Evolutionary conservation across 1,139 yeast genomes (phyloP).

Genomic region (Hansenula sp.): DNA sequence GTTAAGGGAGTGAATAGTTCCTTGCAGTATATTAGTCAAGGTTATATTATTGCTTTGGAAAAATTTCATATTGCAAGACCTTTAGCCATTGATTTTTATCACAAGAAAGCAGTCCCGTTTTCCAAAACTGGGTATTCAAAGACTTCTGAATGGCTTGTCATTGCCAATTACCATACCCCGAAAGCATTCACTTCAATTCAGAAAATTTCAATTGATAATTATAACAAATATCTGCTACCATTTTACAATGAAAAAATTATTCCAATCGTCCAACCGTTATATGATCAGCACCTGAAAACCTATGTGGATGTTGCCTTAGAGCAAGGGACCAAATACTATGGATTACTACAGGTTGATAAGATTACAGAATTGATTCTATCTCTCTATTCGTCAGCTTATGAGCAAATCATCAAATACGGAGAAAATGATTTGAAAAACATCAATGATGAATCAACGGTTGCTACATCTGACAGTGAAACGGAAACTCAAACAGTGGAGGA

Average conservation of each 20-base stretch:
- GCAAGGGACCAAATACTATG: slow-evolving; percentile 12
- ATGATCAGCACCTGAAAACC: slow-evolving; percentile 6
- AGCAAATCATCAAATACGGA: slow-evolving; percentile 9
- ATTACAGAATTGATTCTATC: slow-evolving; percentile 13
- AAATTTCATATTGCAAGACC: slow-evolving; percentile 2
- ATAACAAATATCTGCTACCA: background rate
- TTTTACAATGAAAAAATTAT: background rate
- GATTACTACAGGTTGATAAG: slow-evolving; percentile 13
- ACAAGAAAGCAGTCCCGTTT: slow-evolving; percentile 7
- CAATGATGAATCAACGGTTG: background rate
- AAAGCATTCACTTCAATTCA: too few species aligned
- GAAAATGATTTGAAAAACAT: background rate
- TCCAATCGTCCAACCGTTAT: slow-evolving; percentile 8
- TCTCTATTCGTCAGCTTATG: slow-evolving; percentile 11
- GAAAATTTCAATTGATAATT: background rate
- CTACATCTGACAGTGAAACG: slow-evolving; percentile 1
- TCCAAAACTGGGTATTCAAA: background rate
- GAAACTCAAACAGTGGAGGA: background rate
- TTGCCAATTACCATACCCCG: background rate
- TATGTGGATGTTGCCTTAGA: slow-evolving; percentile 2
- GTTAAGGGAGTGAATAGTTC: background rate
- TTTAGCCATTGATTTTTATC: slow-evolving; percentile 6
- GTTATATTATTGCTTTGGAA: background rate
- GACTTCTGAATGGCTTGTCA: slow-evolving; percentile 1
- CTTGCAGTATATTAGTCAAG: background rate